Base-by-base conservation (phyloP, 1,284 basidiomycete genomes). In the Irpex sp. region DNA sequence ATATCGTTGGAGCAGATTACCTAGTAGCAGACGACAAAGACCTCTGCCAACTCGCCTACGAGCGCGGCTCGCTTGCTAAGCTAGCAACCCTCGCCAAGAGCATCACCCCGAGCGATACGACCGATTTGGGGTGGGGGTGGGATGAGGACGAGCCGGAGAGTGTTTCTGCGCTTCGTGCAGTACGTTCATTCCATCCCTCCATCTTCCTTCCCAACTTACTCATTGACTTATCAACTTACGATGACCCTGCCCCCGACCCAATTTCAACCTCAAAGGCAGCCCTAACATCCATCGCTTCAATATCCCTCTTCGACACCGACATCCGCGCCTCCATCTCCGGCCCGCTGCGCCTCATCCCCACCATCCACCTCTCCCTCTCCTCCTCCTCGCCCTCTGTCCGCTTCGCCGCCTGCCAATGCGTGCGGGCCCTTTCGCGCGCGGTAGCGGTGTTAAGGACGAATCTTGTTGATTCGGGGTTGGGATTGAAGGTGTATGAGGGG, bases 381-480 rank as follows among this genome's bases (percentile, higher is more conserved):
- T 33, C 28, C 74, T 0, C 86, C 91, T 64, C 81, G 80, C 0
- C 83, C 87, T 61, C 78, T 87, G 88, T 95, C 1, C 84, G 93
- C 5, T 91, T 91, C 54, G 90, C 91, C 0, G 90, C 91, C 0
- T 93, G 91, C 69, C 93, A 95, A 68, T 90, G 90, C 65, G 82
- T 92, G 1, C 80, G 94, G n/a, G 89, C 90, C 0, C 77, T 96
- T 39, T 86, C 86, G 53, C 83, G 94, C 19, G 86, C 87, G 1
- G 86, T 94, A 0, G 83, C 86, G 0, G 87, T 94, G 2, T 75
- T 95, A 49, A 79, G 92, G 23, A 96, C 93, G 39, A 93, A 84
- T 61, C 80, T 96, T 8, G 82, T 93, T 8, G 94, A 96, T 68
- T 86, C 84, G 28, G 92, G 90, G 1, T 77, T 94, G 6, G 93